phyloP scores from a whole-genome alignment of 2,329 filamentous ascomycete genomes.

The Sclerotinia trifoliorum region DNA sequence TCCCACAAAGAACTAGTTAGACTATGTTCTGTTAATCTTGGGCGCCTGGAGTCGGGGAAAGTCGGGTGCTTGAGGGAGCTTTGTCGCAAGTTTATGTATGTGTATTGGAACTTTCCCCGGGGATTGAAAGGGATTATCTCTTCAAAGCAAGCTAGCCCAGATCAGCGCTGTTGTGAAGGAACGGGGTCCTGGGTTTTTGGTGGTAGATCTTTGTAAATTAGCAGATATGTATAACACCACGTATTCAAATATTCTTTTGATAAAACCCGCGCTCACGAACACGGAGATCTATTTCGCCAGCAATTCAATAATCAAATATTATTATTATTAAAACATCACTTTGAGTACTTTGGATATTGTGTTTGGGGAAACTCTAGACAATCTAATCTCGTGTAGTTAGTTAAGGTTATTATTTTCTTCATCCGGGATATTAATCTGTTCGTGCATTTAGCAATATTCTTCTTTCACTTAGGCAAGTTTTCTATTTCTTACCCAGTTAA shows the following conservation, averaged over 20 bases:
- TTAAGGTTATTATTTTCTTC: no score
- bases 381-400: conserved; percentile 8
- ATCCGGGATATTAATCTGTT: background rate
- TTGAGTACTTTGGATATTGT: conserved; percentile 10
- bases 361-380: conserved; percentile 10
- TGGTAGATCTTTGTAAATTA: conserved; percentile 23
- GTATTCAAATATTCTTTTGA: conserved; percentile 28
- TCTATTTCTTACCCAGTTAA: background rate
- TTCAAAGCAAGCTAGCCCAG: conserved; percentile 19
- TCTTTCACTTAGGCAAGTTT: background rate
- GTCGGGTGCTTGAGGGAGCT: conserved; percentile 22
- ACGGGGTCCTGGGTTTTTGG: conserved; percentile 18
- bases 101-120: conserved; percentile 5
- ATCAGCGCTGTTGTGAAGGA: conserved; percentile 10
- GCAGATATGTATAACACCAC: no score
- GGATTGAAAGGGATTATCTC: background rate
- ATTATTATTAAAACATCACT: conserved; percentile 27
- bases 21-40: background rate
- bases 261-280: conserved; percentile 5
- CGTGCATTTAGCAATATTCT: background rate
- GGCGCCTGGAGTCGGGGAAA: conserved; percentile 25
- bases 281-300: conserved; percentile 20
- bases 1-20: background rate
- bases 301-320: conserved; percentile 34
- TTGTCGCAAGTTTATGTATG: background rate